A percentile compares a stretch with the other conserved stretches of the same genome.
Evolutionary conservation across 2,329 filamentous ascomycete genomes (phyloP).

Genomic region (Verticillium tricorpus): DNA sequence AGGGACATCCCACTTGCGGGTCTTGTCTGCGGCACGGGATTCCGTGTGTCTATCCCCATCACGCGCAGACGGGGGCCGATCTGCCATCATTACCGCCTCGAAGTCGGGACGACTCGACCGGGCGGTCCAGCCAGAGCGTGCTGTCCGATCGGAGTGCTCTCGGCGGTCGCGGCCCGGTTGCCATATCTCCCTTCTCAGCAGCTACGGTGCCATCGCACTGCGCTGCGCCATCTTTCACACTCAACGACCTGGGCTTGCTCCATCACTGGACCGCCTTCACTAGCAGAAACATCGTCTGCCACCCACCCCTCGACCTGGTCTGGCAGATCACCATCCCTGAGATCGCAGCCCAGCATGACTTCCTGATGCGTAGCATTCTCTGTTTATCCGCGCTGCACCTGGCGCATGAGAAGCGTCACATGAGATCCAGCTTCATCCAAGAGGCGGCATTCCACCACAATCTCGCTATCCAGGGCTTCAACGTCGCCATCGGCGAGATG

Average conservation of each 20-base stretch:
- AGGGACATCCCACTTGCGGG: constrained; percentile 9
- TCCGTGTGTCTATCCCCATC: constrained; percentile 5
- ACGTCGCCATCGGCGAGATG: constrained; percentile 1
- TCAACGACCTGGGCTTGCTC: constrained; percentile 11
- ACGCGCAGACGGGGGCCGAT: not conserved
- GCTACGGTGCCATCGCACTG: not conserved
- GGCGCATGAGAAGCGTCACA: not conserved
- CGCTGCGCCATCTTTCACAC: not conserved
- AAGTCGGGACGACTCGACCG: not conserved
- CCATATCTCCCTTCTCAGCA: not conserved
- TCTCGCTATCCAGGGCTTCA: constrained; percentile 5
- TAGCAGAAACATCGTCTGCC: constrained; percentile 5
- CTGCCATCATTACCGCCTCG: not conserved
- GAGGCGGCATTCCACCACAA: constrained; percentile 9
- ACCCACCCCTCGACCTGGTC: not conserved
- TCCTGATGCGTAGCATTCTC: constrained; percentile 10
- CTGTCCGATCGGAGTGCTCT: not conserved
- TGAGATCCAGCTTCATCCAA: not conserved
- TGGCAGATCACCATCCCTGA: constrained; percentile 9
- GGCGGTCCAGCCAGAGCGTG: no score
- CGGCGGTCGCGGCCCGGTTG: no score
- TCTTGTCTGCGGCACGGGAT: constrained; percentile 8
- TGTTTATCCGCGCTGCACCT: constrained; percentile 13
- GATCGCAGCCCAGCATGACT: constrained; percentile 10
- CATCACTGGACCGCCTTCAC: constrained; percentile 13